Base-by-base conservation (phyloP, 202 grass and related monocot species). In the Thinopyrum obtusiflorum region DNA sequence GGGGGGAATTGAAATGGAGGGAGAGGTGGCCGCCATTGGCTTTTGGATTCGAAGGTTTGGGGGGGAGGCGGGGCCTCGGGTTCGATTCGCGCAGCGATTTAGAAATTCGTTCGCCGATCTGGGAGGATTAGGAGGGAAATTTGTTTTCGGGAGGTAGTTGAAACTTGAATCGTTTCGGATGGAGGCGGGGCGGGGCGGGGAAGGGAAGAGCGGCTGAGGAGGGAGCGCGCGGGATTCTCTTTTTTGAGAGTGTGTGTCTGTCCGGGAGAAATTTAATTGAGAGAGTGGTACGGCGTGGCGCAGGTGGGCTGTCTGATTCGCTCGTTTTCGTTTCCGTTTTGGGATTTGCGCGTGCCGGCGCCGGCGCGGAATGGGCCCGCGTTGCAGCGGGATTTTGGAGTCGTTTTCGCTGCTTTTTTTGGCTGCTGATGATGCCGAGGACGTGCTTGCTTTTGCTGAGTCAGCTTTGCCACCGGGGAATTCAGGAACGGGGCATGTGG, bases 41-140 rank as follows among this genome's bases (percentile, higher is more conserved):
- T 61, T 89, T 81, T 65, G 68, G 83, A 73, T 88, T 89, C 85
- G 13, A 76, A 90, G 88, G 51, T 62, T 69, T 77, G 81, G 85
- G 60, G 78, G 82, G 87, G 47, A 47, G 15, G 73, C 44, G 67
- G 7, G 4, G 42, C 15, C 21, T 66, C 76, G 67, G 44, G 57
- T 67, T 40, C 32, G 14, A 40, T 79, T 53, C 6, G 46, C n/a
- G 27, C 61, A 37, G 65, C 44, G 80, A 64, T 84, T 84, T 72
- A 63, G 76, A 71, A 84, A 80, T 79, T 75, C 12, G 31, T 84
- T 83, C 17, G 26, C 0, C 33, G 28, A 33, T 40, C 46, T 28
- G 24, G 23, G 76, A 26, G 2, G 66, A 14, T 24, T 11, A 46
- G 42, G 69, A 47, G 72, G 83, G 76, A 82, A 68, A 73, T 4